Evolutionary conservation across 1,284 basidiomycete genomes (phyloP), one percentile per base, ranked within the genome.

Genomic region (Ganoderma resinaceum): DNA sequence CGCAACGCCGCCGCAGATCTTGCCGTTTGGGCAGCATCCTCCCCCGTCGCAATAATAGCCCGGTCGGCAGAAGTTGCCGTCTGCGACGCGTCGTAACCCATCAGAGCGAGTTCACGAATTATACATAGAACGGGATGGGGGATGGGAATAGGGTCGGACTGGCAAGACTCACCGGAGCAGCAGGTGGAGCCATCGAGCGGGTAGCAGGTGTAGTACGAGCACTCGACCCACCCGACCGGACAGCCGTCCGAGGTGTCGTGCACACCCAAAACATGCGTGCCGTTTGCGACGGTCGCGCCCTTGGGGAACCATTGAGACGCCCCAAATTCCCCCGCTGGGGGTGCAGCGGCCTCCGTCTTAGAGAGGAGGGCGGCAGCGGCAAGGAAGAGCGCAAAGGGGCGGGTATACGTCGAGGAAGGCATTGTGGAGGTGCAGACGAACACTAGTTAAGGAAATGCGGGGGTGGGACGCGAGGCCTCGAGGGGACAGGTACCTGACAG

Each of bases 151-250:
- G 29, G 12, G n/a, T 2, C 12, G 29, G 29, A 43, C 0, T 23
- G 16, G 14, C 23, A 23, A 8, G 11, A 62, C 66, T 20, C 31
- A 73, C 72, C 66, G 14, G 64, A 65, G 68, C 72, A 73, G 46
- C 72, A 73, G 31, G 66, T 55, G 18, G 72, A 58, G 4, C 71
- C 71, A 62, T 71, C 70, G 66, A 69, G 68, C 2, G 72, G 72
- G 61, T 71, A 73, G 66, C 72, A 73, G 16, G 72, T 70, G 11
- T 8, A 18, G 12, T 55, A 29, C 2, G 72, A 73, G 63, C 72
- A 73, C 23, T 55, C 61, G 2, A 52, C 65, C 66, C 68, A 73
- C 31, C 72, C 72, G 33, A 63, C 49, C 2, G 72, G 72, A 58
- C 72, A 73, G 8, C 65, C 65, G 61, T 62, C 59, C 11, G 46